Base-by-base conservation (phyloP, 1,284 basidiomycete genomes). In the Afroboletus lepidellus region DNA sequence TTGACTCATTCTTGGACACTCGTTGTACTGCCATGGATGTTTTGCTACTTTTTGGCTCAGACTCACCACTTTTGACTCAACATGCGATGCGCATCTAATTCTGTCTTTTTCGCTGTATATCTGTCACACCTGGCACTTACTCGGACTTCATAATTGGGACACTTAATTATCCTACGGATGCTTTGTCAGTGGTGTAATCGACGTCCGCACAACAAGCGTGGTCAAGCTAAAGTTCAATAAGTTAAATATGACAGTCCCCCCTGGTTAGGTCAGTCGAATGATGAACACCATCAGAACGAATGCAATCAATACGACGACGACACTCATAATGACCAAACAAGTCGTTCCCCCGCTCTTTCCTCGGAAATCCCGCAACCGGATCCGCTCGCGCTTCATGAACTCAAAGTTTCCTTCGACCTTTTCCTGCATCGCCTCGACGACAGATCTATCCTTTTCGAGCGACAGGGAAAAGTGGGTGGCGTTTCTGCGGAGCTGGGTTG, bases 241-340 rank as follows among this genome's bases (percentile, higher is more conserved):
- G 16, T 32, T 52, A 62, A 56, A 53, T 54, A 49, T 21, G 6
- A 13, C 12, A 0, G 18, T 44, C 15, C 27, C 45, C 16, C 24
- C 8, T 3, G 16, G 36, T 68, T 66, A 72, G 23, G 84, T 83
- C 36, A 90, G 69, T 45, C 87, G 79, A 58, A 92, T 90, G 42
- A 91, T 60, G 48, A 84, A 77, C 57, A 91, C 82, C 77, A 88
- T 89, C 25, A 86, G 50, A 32, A 90, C 66, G 66, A 91, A 91
- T 2, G 85, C 72, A 24, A 85, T 61, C 13, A 80, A 56, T 5
- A 87, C 87, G 5, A 77, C 74, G 9, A 84, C 9, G 15, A 92
- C 66, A 53, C 85, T 81, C 44, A 77, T 73, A 8, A 90, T 60
- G 7, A 81, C 77, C 57, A 91, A 66, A 69, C 89, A 91, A 1